phyloP scores from a whole-genome alignment of 2,329 filamentous ascomycete species.

The Neurospora sp. region DNA sequence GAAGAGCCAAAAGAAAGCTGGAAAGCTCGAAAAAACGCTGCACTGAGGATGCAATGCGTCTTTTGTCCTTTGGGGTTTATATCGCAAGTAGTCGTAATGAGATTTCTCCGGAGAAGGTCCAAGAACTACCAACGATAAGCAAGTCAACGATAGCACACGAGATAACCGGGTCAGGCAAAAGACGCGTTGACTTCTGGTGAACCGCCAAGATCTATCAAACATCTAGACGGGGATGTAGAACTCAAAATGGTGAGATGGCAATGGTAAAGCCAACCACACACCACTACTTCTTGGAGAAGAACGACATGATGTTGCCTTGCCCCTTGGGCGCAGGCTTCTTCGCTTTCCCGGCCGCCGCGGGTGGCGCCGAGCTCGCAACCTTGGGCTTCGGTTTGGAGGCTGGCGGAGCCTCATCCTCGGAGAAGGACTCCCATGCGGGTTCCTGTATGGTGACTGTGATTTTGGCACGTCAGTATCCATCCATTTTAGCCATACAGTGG shows the following conservation, averaged over 20 bases:
- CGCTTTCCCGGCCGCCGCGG: conserved; percentile 36
- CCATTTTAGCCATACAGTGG: not conserved
- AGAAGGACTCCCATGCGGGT: conserved; percentile 81
- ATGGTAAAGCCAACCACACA: not conserved
- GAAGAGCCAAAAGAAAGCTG: not conserved
- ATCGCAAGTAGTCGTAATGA: not conserved
- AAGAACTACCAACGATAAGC: not conserved
- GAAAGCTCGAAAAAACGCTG: not conserved
- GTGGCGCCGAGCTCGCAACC: conserved; percentile 28
- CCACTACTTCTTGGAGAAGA: conserved; percentile 70
- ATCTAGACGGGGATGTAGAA: not conserved
- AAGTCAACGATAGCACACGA: not conserved
- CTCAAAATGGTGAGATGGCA: not conserved
- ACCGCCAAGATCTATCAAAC: not conserved
- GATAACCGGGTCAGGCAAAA: not conserved
- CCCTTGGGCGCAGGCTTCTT: conserved; percentile 49
- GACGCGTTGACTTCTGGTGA: not conserved
- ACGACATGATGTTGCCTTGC: conserved; percentile 83
- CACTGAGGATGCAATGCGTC: not conserved
- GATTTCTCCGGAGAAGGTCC: not conserved
- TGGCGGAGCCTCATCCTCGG: conserved; percentile 66
- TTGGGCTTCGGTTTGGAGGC: conserved; percentile 40
- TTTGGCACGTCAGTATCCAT: conserved; percentile 2
- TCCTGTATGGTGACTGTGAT: conserved; percentile 73
- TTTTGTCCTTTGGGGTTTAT: not conserved